Base-by-base conservation (phyloP, 805 yeast species). In the Dipodascus albidus region DNA sequence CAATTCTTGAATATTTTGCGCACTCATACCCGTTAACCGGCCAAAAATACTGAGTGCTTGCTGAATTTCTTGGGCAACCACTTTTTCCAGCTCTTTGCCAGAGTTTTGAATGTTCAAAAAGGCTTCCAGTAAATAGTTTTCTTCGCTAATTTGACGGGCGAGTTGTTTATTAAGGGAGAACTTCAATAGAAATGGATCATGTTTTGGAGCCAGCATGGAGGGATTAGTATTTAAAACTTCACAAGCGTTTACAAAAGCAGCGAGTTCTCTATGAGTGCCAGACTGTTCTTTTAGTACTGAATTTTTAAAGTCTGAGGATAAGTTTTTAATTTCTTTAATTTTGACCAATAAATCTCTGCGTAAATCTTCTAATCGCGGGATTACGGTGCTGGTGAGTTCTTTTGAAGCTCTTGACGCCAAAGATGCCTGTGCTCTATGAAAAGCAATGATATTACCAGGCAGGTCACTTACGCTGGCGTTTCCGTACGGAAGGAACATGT, bases 101-200 rank as follows among this genome's bases (percentile, higher is more conserved):
- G 96, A 84, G 38, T 80, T 79, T 71, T 91, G 96, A 59, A 90
- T 75, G 68, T 91, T 90, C 59, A 82, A 74, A 66, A 79, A 91
- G 0, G 97, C 96, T 66, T 90, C 96, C 64, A 88, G 87, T 49
- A 91, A 73, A 62, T 82, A 85, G 67, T 84, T 85, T 67, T 91
- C 97, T 68, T 88, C 96, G 19, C 76, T 75, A 48, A 91, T 68
- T 66, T 88, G 96, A 59, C 77, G 78, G 61, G 78, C 82, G 62
- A 93, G 79, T 67, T 85, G 91, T 64, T 80, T 76, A 60, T 91
- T 96, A 58, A 91, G 72, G 44, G 74, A 69, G 47, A 81, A 70
- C 66, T 86, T 87, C 49, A 87, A 75, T 55, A 93, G 67, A 62
- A 81, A 89, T 1, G 99, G 98, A 66, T 91, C 99, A 60, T 80